Base-by-base conservation (phyloP, 805 yeast species). In the Suhomyces sp. region DNA sequence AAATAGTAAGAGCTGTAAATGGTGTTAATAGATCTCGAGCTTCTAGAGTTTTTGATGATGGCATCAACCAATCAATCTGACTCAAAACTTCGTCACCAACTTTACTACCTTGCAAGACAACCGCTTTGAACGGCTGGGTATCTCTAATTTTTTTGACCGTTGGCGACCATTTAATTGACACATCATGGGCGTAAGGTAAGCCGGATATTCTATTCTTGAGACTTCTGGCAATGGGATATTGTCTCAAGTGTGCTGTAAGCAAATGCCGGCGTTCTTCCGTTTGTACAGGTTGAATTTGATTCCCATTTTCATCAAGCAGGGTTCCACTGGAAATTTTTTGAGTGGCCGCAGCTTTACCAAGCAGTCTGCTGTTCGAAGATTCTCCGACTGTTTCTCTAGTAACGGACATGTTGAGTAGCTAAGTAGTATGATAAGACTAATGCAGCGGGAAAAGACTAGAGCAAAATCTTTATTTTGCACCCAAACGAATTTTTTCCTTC, bases 21-120 rank as follows among this genome's bases (percentile, higher is more conserved):
- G 41, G 41, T 31, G 41, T 17, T 19, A 17, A 3, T 17, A 37
- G 19, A 17, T 77, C 80, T 46, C 72, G 69, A 63, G 75, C 76
- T 47, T 81, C 80, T 29, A 78, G 66, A 1, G 86, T 78, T 69
- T 82, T 82, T 50, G 85, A 68, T 37, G 74, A 71, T 3, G 96
- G 96, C 19, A 82, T 70, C 41, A 69, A 63, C 53, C 67, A 64
- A 60, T 91, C 97, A 43, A 89, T 70, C 33, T 73, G 63, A 52
- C 63, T 65, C 58, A 91, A 79, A n/a, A 81, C 69, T 27, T 71
- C 59, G 57, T 87, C 86, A n/a, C 65, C 67, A 27, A 85, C 76
- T 27, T 72, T 65, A 48, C 72, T 75, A 65, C 88, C 88, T 21
- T 78, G 75, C 44, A 73, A 67, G 43, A 82, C 66, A 5, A 80